Evolutionary conservation across 2,329 filamentous ascomycete genomes (phyloP), one percentile per base, ranked within the genome.

Genomic region (Xylariaceae sp.): DNA sequence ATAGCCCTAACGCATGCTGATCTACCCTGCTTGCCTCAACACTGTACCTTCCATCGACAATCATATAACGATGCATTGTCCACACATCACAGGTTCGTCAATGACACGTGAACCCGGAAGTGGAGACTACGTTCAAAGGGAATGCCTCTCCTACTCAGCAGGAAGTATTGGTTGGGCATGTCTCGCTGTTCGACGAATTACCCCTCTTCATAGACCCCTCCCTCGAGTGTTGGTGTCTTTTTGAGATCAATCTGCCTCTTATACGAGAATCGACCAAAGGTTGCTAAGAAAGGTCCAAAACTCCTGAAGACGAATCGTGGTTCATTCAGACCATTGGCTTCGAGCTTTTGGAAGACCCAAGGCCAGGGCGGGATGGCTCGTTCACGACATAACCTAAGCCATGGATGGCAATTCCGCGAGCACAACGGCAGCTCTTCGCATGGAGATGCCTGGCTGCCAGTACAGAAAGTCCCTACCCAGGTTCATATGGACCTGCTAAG

Each of bases 401-500:
- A 30, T 7, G 55, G 51, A 29, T 60, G 58, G 58, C 27, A 55
- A 21, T 53, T 55, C 27, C 48, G 51, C 32, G 58, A 60, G 18
- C 13, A 39, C 26, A 16, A 42, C n/a, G 45, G 27, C n/a, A 24
- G n/a, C 29, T 29, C 40, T 10, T 42, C 44, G n/a, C 20, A 13
- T 35, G 37, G 46, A 9, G 52, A 55, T 35, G 40, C 57, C 27
- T 75, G 73, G 73, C 59, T 72, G 7, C 66, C 71, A 0, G 72
- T 73, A 2, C 47, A 57, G 13, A 64, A 54, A 2, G 62, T 75
- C 11, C 73, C 73, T 27, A 73, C 64, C 20, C 67, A 73, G 47
- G 63, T 75, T 26, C 73, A 76, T 42, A 55, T 72, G 10, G 74
- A 75, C 43, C 64, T 76, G 5, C 37, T 73, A 16, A 69, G 66